Percentiles rank a stretch among this genome's conserved stretches.
Evolutionary conservation across 495 filamentous ascomycete species (phyloP).

Genomic region (Aspergillus cavernicola): DNA sequence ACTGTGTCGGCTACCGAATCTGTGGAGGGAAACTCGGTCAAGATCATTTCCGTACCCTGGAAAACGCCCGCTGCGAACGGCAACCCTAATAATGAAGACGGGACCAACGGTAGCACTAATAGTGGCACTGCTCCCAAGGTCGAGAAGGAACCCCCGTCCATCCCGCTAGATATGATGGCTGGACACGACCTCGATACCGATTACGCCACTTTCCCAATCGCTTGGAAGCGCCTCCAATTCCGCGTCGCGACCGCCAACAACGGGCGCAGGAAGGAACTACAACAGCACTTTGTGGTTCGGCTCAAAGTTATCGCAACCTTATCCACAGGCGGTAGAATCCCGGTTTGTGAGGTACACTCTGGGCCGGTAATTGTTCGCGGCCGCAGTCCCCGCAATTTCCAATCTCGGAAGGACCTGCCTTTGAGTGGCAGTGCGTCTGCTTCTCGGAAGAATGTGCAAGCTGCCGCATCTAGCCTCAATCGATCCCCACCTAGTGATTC

Average conservation of each 20-base stretch:
- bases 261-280: conserved; percentile 71
- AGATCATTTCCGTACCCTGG: conserved; percentile 92
- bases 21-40: conserved; percentile 80
- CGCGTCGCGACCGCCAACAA: conserved; percentile 87
- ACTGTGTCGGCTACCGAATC: conserved; percentile 85
- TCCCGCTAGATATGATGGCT: conserved; percentile 68
- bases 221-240: conserved; percentile 91
- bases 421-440: conserved; percentile 66
- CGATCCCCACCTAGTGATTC: conserved; percentile 49
- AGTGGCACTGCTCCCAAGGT: conserved; percentile 52
- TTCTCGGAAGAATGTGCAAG: conserved; percentile 53
- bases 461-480: conserved; percentile 32
- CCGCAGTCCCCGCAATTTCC: conserved; percentile 76
- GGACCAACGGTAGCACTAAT: conserved; percentile 30
- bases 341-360: conserved; percentile 67
- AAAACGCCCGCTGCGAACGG: conserved; percentile 72
- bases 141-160: conserved; percentile 62
- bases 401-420: conserved; percentile 71
- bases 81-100: conserved; percentile 46
- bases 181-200: conserved; percentile 76
- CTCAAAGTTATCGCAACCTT: conserved; percentile 70
- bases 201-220: conserved; percentile 75
- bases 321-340: conserved; percentile 62
- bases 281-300: conserved; percentile 76
- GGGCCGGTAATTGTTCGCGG: conserved; percentile 75